Evolutionary conservation across 2,329 filamentous ascomycete species (phyloP).

Genomic region (Hymenoscyphus albidus): DNA sequence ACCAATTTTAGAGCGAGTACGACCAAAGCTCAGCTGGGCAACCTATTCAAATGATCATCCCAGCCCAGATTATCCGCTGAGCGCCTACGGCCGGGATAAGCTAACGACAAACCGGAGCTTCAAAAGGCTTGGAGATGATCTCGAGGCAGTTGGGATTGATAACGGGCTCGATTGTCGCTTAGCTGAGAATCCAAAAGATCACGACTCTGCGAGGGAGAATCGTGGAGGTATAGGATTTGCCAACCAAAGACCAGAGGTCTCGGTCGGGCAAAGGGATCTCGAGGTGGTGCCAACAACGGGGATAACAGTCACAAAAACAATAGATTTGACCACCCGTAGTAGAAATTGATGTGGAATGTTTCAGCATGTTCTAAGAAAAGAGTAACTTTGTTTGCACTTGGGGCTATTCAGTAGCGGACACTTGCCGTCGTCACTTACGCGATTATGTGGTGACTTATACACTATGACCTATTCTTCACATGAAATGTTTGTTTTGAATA

Average conservation of each 20-base stretch:
- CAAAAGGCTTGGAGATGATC: background rate
- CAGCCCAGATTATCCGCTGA: background rate
- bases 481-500: no score
- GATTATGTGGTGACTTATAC: no score
- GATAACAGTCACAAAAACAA: background rate
- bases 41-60: background rate
- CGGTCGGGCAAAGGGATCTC: background rate
- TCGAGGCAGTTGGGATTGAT: background rate
- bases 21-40: background rate
- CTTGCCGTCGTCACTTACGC: no score
- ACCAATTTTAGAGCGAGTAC: background rate
- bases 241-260: background rate
- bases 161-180: background rate
- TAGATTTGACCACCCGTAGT: background rate
- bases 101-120: background rate
- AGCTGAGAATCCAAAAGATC: background rate
- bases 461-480: no score
- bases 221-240: background rate
- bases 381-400: no score
- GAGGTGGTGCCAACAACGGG: background rate
- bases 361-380: no score
- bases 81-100: background rate
- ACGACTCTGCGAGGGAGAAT: background rate
- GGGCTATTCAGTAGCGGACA: no score
- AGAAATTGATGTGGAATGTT: no score